Evolutionary conservation across 306 rosid genomes (phyloP).

Genomic region (Inga oerstediana): DNA sequence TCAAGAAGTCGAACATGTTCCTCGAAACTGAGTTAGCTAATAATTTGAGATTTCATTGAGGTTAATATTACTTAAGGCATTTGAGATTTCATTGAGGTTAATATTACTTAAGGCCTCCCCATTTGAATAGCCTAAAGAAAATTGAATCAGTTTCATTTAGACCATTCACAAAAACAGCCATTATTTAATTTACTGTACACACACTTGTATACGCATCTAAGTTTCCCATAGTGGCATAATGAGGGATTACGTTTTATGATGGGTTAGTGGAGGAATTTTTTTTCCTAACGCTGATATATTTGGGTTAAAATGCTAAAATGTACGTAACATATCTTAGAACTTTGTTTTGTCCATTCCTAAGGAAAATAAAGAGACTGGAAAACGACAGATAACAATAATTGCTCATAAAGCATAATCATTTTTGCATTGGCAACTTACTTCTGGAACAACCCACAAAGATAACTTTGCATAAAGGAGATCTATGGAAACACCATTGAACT

Average conservation of each 20-base stretch:
- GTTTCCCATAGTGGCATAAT: not conserved
- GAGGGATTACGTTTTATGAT: not conserved
- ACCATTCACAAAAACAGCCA: not conserved
- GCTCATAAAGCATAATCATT: slow-evolving; percentile 7
- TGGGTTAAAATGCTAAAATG: not conserved
- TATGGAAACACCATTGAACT: slow-evolving; percentile 83
- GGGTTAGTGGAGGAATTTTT: not conserved
- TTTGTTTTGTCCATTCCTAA: not conserved
- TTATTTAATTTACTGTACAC: not conserved
- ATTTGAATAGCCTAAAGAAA: slow-evolving; percentile 21
- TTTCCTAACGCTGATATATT: not conserved
- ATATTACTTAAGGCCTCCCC: slow-evolving; percentile 14
- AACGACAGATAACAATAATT: not conserved
- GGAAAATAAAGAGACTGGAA: not conserved
- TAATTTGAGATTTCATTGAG: slow-evolving; percentile 23
- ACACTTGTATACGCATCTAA: not conserved
- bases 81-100: slow-evolving; percentile 12
- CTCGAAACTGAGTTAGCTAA: slow-evolving; percentile 30
- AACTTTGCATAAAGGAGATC: slow-evolving; percentile 95
- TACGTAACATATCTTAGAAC: not conserved
- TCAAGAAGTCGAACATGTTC: slow-evolving; percentile 64
- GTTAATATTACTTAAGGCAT: slow-evolving; percentile 1
- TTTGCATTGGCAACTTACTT: slow-evolving; percentile 55
- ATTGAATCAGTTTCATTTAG: not conserved
- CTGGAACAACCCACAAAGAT: slow-evolving; percentile 91